Conservation (phyloP, 2,329 filamentous ascomycete genomes). For the Epichloe sibirici region DNA sequence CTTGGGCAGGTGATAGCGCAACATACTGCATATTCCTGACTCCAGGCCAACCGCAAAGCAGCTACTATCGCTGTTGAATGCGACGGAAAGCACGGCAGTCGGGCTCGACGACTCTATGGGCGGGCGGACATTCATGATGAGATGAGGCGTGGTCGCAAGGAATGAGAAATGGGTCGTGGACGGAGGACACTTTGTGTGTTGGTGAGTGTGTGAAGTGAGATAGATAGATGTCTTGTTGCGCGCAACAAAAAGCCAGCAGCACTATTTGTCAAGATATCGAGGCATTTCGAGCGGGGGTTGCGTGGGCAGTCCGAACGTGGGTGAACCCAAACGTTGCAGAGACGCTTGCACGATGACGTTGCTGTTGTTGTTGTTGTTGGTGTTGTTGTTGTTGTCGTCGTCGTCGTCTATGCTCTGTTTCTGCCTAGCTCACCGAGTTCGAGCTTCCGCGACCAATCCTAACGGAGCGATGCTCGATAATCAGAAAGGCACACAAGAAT, state of each 20-base stretch:
- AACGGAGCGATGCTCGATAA: no score
- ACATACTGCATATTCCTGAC: constrained; percentile 70
- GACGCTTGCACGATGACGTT: neutral
- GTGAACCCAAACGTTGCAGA: neutral
- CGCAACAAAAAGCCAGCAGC: neutral
- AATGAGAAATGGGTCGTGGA: neutral
- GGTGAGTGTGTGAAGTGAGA: neutral
- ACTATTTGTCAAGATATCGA: neutral
- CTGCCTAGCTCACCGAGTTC: no score
- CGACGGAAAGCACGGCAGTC: constrained; percentile 66
- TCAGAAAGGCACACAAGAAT: no score
- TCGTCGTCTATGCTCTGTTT: neutral
- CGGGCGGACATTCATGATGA: constrained; percentile 74
- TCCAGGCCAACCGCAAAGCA: constrained; percentile 83
- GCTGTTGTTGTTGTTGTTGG: neutral
- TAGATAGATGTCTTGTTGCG: neutral
- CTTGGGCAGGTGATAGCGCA: neutral
- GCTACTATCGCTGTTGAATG: constrained; percentile 75
- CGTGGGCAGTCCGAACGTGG: neutral
- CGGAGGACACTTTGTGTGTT: neutral
- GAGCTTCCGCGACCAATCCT: no score
- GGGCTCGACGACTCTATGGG: constrained; percentile 67
- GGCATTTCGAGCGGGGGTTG: constrained; percentile 1
- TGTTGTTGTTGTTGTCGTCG: neutral
- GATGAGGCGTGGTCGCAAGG: constrained; percentile 11